Evolutionary conservation across 768 basidiomycete species (phyloP), one percentile per base, ranked within the genome.

Genomic region (Mycena olivaceomarginata): DNA sequence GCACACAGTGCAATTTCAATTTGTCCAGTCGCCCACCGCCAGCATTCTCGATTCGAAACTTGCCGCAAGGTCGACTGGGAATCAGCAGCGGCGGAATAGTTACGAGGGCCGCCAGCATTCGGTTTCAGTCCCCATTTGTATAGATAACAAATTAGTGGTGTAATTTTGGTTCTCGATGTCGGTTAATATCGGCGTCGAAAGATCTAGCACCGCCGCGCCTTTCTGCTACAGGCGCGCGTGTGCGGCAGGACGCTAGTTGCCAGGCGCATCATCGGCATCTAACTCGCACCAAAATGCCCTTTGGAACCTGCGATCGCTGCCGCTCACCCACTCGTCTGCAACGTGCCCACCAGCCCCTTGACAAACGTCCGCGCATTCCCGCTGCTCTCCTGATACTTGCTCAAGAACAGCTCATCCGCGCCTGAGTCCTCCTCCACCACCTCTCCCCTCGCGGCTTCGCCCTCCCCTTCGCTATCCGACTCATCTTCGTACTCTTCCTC

Each of bases 361-460:
- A 95, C 94, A 80, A 98, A 96, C 73, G 94, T 93, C 75, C 94
- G 88, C 15, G 96, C 89, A 83, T 97, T 97, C 57, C 96, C 97
- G 70, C 89, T 90, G 9, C 94, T 91, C 81, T 96, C 94, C 1
- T 92, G 91, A 78, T 95, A 97, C 83, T 95, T 96, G 12, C 92
- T 86, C 82, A 97, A 84, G 86, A 97, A 97, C 16, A 92, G 78
- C 82, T 95, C 94, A 81, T 98, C 97, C 64, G 78, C 78, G 46
- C 78, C 78, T 12, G 78, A 15, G 57, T 79, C 78, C 1, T 31
- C 9, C 69, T 67, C 22, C 22, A 51, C 37, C 89, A 2, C 46
- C 51, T 67, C 51, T 31, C 31, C 31, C 31, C 31, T 31, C 31
- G 31, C 31, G 31, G 31, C 31, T 31, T 31, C 31, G 31, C 31